Base-by-base conservation (phyloP, 2,329 filamentous ascomycete genomes). In the Decorospora gaudefroyi region DNA sequence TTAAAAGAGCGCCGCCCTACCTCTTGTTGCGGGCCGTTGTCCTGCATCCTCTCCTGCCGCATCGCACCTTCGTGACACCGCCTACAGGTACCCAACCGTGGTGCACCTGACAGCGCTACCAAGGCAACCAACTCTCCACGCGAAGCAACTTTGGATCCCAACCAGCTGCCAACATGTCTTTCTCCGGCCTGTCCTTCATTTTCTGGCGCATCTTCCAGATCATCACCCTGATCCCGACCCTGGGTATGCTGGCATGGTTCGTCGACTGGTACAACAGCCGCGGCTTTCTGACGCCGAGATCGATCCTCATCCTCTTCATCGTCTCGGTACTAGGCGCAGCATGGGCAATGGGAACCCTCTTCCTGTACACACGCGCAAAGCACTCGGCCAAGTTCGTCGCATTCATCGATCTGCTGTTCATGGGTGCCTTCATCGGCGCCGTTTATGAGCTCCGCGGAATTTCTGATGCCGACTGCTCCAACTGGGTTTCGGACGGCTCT, bases 241-340 rank as follows among this genome's bases (percentile, higher is more conserved):
- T 85, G 63, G 82, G 82, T 65, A 85, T 85, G 76, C 53, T 69
- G 15, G 58, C 79, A 53, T 85, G 78, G 69, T 85, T 85, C 67
- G 80, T 86, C 61, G 64, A 83, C 59, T 76, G 75, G 61, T 85
- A 77, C 71, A 73, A 80, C 51, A 70, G 75, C 49, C 73, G 72
- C 57, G 82, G 82, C 68, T 67, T 74, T 46, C 76, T 85, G 49
- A 85, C 82, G 4, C 82, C 82, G 13, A 67, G 71, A 46, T 82
- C 78, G 62, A 79, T 85, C 62, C 76, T 85, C 30, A 76, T 84
- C 29, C 77, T 85, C 37, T 86, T 86, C 75, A 85, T 86, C 51
- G 78, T 82, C 56, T 80, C 78, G 26, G 78, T 82, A 5, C 74
- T 86, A 26, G 82, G 77, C 32, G 72, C 77, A 46, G 82, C 79